Evolutionary conservation across 495 filamentous ascomycete species (phyloP).

Genomic region (Entonaema liquescens): DNA sequence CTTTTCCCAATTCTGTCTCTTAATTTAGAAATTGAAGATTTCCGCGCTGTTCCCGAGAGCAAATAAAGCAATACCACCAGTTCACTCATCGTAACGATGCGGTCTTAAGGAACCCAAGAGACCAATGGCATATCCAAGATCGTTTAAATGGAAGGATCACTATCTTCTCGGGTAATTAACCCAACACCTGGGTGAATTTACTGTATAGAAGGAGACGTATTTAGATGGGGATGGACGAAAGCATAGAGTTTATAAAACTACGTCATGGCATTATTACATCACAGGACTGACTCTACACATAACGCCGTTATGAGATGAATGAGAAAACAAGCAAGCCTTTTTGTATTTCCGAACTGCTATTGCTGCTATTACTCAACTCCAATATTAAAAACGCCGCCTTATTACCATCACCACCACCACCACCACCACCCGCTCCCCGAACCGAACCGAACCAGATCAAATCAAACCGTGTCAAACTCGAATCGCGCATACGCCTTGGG

Average conservation of each 20-base stretch:
- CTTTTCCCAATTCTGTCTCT: not conserved
- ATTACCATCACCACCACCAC: slow-evolving; percentile 3
- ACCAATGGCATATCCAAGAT: not conserved
- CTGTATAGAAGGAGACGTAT: not conserved
- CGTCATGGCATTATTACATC: not conserved
- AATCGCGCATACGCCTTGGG: slow-evolving; percentile 8
- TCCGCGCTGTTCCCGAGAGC: not conserved
- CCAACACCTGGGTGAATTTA: too few species aligned
- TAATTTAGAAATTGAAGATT: not conserved
- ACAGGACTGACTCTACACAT: not conserved
- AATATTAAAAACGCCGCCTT: not conserved
- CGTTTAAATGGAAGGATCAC: not conserved
- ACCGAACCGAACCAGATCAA: not conserved
- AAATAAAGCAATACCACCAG: not conserved
- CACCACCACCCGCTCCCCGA: not conserved
- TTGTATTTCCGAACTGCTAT: slow-evolving; percentile 7
- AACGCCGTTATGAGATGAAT: not conserved
- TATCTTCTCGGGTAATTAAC: not conserved
- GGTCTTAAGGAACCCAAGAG: not conserved
- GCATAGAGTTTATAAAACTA: not conserved
- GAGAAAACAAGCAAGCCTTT: not conserved
- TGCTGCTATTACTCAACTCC: slow-evolving; percentile 5
- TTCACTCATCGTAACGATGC: not conserved
- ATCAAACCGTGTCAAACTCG: not conserved
- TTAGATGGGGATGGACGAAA: not conserved